phyloP scores from a whole-genome alignment of 192 early-diverging fungal genomes.

The Polychytrium aggregatum region DNA sequence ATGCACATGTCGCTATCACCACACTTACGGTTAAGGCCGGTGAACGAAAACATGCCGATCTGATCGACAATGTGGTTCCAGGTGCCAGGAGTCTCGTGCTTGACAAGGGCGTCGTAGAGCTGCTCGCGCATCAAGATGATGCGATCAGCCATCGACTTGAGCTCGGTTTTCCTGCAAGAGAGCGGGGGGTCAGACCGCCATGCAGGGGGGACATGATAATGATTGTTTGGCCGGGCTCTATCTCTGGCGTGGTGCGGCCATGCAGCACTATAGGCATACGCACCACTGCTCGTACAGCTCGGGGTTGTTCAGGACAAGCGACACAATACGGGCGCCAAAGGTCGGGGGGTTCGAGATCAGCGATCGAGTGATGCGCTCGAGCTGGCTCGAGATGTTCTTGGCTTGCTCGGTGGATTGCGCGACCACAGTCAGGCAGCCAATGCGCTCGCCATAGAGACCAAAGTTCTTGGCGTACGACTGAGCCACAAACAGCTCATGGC shows the following conservation, averaged over 20 bases:
- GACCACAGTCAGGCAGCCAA: conserved; percentile 76
- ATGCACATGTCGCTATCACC: too few relatives aligned
- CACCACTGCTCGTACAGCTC: conserved; percentile 78
- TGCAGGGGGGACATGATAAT: too few relatives aligned
- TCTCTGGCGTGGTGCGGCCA: too few relatives aligned
- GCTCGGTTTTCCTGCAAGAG: conserved; percentile 6
- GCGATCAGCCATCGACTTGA: conserved; percentile 69
- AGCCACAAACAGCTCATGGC: conserved; percentile 81
- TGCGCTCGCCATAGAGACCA: conserved; percentile 90
- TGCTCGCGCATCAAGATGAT: conserved; percentile 80
- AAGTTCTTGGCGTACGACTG: conserved; percentile 99
- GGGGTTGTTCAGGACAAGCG: conserved; percentile 69
- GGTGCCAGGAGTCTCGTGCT: conserved; percentile 75
- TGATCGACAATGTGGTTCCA: conserved; percentile 95
- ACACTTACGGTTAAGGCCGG: conserved; percentile 58
- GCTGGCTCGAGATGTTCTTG: conserved; percentile 61
- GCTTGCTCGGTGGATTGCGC: conserved; percentile 36
- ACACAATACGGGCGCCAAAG: conserved; percentile 82
- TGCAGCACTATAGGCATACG: background rate
- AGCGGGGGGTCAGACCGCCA: background rate
- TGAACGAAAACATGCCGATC: conserved; percentile 98
- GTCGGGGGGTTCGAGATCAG: conserved; percentile 84
- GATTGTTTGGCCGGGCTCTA: background rate
- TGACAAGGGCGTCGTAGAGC: conserved; percentile 50
- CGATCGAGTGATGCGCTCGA: conserved; percentile 72